A percentile compares a stretch with the other conserved stretches of the same genome.
phyloP scores from a whole-genome alignment of 2,329 filamentous ascomycete genomes.

The Diaporthe sp. region DNA sequence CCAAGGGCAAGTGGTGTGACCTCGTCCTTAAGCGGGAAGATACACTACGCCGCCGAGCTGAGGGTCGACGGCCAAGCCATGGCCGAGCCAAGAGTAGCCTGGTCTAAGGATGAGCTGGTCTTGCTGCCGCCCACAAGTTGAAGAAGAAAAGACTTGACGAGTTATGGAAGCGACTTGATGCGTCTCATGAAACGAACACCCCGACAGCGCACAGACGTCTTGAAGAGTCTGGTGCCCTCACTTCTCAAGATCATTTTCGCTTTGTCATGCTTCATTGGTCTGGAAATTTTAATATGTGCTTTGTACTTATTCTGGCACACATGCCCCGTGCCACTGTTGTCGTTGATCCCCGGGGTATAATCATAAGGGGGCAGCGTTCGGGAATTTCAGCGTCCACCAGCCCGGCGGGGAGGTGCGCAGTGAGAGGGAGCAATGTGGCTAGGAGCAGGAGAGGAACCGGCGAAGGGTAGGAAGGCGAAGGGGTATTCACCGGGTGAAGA shows the following conservation, averaged over 20 bases:
- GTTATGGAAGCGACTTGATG: slow-evolving; percentile 29
- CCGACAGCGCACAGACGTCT: background rate
- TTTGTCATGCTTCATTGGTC: slow-evolving; percentile 3
- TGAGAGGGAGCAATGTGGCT: background rate
- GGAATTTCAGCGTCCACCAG: slow-evolving; percentile 6
- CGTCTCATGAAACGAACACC: slow-evolving; percentile 6
- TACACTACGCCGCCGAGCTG: slow-evolving; percentile 67
- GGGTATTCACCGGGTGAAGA: slow-evolving; percentile 25
- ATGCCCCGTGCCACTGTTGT: slow-evolving; percentile 22
- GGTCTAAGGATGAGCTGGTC: slow-evolving; percentile 36
- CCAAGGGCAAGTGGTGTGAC: slow-evolving; percentile 75
- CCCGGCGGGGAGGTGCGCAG: slow-evolving; percentile 8
- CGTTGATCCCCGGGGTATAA: slow-evolving; percentile 9
- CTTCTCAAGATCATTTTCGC: background rate
- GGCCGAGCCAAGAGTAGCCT: slow-evolving; percentile 69
- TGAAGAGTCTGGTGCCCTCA: background rate
- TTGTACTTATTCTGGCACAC: slow-evolving; percentile 33
- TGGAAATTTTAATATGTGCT: background rate
- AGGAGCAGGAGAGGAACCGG: background rate
- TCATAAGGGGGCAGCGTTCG: background rate
- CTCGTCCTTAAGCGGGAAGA: slow-evolving; percentile 75
- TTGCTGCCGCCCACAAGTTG: slow-evolving; percentile 10
- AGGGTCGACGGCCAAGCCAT: slow-evolving; percentile 61
- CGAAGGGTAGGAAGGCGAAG: slow-evolving; percentile 31
- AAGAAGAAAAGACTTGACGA: slow-evolving; percentile 38